A percentile compares a stretch with the other conserved stretches of the same genome.
phyloP scores from a whole-genome alignment of 2,329 filamentous ascomycete genomes.

The Ramularia endophylla region DNA sequence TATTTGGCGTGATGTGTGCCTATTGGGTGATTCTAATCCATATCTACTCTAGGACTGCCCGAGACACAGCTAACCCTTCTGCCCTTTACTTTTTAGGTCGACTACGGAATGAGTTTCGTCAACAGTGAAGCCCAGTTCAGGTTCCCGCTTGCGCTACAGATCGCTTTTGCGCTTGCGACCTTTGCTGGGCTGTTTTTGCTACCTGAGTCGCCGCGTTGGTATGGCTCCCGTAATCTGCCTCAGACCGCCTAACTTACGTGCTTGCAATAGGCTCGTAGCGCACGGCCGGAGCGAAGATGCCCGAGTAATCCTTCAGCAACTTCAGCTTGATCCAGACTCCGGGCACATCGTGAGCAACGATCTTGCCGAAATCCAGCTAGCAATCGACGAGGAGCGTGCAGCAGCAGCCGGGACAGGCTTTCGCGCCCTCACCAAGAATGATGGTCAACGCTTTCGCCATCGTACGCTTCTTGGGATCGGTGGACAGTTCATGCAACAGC shows the following conservation, averaged over 20 bases:
- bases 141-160: too few relatives aligned
- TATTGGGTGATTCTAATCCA: too few relatives aligned
- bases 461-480: constrained; percentile 39
- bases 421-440: constrained; percentile 38
- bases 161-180: too few relatives aligned
- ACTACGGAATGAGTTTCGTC: too few relatives aligned
- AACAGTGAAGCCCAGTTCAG: too few relatives aligned
- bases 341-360: constrained; percentile 19
- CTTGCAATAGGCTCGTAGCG: constrained; percentile 17
- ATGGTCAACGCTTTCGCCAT: constrained; percentile 38
- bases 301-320: constrained; percentile 24
- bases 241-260: too few relatives aligned
- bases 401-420: constrained; percentile 28
- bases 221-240: constrained; percentile 15
- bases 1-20: too few relatives aligned
- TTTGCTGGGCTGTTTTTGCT: too few relatives aligned
- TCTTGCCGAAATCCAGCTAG: constrained; percentile 36
- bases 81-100: too few relatives aligned
- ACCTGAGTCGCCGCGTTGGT: constrained; percentile 36
- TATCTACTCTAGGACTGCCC: too few relatives aligned
- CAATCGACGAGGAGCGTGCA: constrained; percentile 37
- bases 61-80: too few relatives aligned
- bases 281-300: constrained; percentile 24
- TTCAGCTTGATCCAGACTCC: constrained; percentile 26
- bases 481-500: constrained; percentile 44